Percentiles rank a stretch among this genome's conserved stretches.
These are phyloP conservation scores for Termitomyces sp. DNA, from an alignment of 768 basidiomycete species.

Conservation along the genomic window DNA sequence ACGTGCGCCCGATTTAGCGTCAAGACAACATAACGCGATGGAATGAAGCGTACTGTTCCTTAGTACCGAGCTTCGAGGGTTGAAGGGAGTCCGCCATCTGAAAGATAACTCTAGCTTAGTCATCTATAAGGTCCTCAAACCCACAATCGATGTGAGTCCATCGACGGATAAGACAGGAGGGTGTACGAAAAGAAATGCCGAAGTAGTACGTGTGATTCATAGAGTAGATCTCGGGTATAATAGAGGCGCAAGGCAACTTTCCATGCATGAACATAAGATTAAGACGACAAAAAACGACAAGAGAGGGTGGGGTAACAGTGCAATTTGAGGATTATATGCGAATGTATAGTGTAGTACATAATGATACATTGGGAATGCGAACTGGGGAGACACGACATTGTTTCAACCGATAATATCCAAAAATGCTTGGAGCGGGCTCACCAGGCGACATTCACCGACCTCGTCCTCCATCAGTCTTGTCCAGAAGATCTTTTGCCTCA, in stretches of 20 bases:
- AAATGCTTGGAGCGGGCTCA: not conserved
- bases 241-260: not conserved
- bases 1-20: constrained; percentile 1
- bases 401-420: not conserved
- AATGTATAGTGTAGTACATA: constrained; percentile 8
- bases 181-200: not conserved
- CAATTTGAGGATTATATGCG: constrained; percentile 8
- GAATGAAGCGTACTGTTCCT: constrained; percentile 54
- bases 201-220: not conserved
- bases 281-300: not conserved
- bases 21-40: not conserved
- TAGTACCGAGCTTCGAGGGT: constrained; percentile 75
- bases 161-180: not conserved
- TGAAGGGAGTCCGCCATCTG: constrained; percentile 28
- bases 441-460: constrained; percentile 20
- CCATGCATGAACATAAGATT: not conserved
- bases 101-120: constrained; percentile 24
- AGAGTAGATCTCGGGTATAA: not conserved
- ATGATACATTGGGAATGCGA: constrained; percentile 10
- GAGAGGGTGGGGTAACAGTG: constrained; percentile 6
- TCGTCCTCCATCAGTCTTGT: constrained; percentile 60
- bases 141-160: not conserved
- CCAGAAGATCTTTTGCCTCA: constrained; percentile 91
- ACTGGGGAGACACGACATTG: constrained; percentile 1
- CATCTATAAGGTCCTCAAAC: constrained; percentile 11